These are phyloP conservation scores for Hebeloma cylindrosporum DNA, from an alignment of 768 basidiomycete species.

Conservation along the genomic window DNA sequence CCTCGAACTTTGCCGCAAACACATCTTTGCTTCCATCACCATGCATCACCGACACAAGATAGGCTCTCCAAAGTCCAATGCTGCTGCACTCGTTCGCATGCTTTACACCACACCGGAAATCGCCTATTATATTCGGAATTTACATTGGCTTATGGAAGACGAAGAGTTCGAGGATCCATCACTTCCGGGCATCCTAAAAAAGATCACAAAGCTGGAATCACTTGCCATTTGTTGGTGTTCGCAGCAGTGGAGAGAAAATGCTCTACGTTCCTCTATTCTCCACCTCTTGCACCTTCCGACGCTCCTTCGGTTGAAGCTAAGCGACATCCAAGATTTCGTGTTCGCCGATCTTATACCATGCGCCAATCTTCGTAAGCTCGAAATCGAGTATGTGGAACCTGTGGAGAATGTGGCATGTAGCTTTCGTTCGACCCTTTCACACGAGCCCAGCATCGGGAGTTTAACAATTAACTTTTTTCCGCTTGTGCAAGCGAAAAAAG, in stretches of 20 bases:
- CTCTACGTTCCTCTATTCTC: conserved; percentile 6
- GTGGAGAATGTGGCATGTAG: not conserved
- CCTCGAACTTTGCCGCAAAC: conserved; percentile 1
- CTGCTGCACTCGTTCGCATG: not conserved
- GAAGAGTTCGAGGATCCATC: not conserved
- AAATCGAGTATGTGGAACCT: not conserved
- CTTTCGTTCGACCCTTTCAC: not conserved
- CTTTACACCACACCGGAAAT: conserved; percentile 1
- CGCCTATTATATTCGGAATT: conserved; percentile 5
- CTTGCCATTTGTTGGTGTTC: not conserved
- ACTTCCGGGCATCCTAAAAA: not conserved
- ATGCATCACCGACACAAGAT: too few species aligned
- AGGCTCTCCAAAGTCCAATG: not conserved
- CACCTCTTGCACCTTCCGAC: conserved; percentile 11
- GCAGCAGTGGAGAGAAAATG: conserved; percentile 2
- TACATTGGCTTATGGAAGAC: not conserved
- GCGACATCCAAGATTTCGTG: not conserved
- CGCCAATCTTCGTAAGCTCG: conserved; percentile 1
- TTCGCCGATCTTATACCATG: conserved; percentile 3
- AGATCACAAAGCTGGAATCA: conserved; percentile 2
- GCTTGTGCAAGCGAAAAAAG: too few species aligned
- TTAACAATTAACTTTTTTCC: too few species aligned
- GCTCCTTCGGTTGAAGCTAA: not conserved
- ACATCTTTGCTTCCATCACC: conserved; percentile 4
- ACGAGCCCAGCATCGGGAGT: too few species aligned